phyloP scores from a whole-genome alignment of 345 rosid species.

The Diplotaxis tenuifolia region DNA sequence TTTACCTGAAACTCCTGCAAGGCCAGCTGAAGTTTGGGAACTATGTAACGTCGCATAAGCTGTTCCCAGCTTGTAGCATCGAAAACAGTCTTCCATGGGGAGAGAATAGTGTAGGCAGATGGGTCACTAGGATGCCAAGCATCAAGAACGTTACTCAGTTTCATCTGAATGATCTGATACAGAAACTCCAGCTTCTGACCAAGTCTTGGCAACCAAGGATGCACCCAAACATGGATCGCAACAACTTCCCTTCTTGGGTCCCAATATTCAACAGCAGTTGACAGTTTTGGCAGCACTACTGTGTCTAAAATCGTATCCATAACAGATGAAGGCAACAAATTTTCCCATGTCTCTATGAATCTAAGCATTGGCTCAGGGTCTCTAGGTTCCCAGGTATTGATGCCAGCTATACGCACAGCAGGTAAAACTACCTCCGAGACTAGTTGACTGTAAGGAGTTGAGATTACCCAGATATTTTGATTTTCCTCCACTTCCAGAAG shows the following conservation, averaged over 20 bases:
- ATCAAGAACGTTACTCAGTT: constrained; percentile 80
- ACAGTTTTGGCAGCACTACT: constrained; percentile 73
- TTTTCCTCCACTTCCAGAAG: constrained; percentile 63
- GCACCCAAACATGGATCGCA: constrained; percentile 92
- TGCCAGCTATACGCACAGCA: constrained; percentile 78
- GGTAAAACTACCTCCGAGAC: constrained; percentile 79
- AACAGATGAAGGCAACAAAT: constrained; percentile 62
- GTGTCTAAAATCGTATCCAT: constrained; percentile 56
- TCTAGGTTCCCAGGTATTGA: constrained; percentile 88
- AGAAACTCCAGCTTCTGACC: constrained; percentile 74
- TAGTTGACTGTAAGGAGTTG: constrained; percentile 69
- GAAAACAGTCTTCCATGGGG: constrained; percentile 91
- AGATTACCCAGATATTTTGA: constrained; percentile 64
- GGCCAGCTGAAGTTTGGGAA: constrained; percentile 86
- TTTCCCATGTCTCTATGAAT: constrained; percentile 84
- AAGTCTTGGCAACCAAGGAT: constrained; percentile 88
- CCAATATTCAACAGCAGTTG: constrained; percentile 82
- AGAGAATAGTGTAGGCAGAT: constrained; percentile 79
- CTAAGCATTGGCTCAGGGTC: constrained; percentile 95
- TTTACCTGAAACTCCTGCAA: constrained; percentile 77
- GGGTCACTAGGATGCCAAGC: constrained; percentile 92
- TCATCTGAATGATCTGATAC: constrained; percentile 74
- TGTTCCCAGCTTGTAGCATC: constrained; percentile 87
- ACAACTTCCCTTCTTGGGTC: constrained; percentile 77
- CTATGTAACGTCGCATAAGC: constrained; percentile 82